Percentiles rank a stretch among this genome's conserved stretches.
Conservation (phyloP, 1,284 basidiomycete species). For the Vanrija sp. region DNA sequence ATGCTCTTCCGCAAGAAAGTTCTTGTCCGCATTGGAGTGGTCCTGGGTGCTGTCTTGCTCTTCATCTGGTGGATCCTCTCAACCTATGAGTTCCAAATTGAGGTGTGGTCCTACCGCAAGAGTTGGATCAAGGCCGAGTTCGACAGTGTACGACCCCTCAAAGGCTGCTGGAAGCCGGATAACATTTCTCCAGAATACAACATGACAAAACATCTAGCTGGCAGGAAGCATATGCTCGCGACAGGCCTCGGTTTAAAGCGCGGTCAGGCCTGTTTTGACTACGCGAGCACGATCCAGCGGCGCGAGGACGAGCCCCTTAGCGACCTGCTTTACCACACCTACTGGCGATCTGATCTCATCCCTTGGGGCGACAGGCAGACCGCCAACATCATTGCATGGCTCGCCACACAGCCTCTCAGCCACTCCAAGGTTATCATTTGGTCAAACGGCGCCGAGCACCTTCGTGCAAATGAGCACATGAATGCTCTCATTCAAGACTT, state of each 20-base stretch:
- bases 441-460: slow-evolving; percentile 72
- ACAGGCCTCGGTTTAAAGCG: slow-evolving; percentile 69
- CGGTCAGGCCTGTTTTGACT: slow-evolving; percentile 82
- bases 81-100: slow-evolving; percentile 73
- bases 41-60: slow-evolving; percentile 47
- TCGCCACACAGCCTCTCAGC: slow-evolving; percentile 74
- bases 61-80: slow-evolving; percentile 55
- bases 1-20: neutral
- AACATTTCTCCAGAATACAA: slow-evolving; percentile 62
- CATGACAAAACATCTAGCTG: slow-evolving; percentile 60
- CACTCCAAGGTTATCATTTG: slow-evolving; percentile 70
- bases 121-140: slow-evolving; percentile 71
- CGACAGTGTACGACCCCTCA: slow-evolving; percentile 45
- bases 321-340: slow-evolving; percentile 72
- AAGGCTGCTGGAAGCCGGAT: slow-evolving; percentile 66
- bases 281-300: slow-evolving; percentile 66
- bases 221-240: slow-evolving; percentile 63
- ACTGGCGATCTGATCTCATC: slow-evolving; percentile 81
- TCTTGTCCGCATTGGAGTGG: neutral
- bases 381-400: slow-evolving; percentile 81
- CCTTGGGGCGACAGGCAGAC: slow-evolving; percentile 74
- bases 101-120: slow-evolving; percentile 69
- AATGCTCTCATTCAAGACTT: slow-evolving; percentile 60
- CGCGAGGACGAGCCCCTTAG: slow-evolving; percentile 43
- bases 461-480: slow-evolving; percentile 57